These are phyloP conservation scores for Sarocladiaceae sp. DNA, from an alignment of 2,329 filamentous ascomycete genomes.

Conservation along the genomic window DNA sequence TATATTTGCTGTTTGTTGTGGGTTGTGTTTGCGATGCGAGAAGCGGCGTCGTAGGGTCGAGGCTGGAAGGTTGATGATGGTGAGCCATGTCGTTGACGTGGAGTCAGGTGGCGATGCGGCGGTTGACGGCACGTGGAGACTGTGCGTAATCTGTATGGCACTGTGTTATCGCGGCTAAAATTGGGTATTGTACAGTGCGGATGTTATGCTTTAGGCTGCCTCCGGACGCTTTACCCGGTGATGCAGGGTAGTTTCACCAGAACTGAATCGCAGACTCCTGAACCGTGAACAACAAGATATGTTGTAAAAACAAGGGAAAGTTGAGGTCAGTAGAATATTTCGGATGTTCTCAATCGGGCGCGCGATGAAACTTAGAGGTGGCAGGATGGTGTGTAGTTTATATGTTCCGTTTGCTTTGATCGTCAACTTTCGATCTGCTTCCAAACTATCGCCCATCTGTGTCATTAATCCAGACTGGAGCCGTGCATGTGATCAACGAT, in stretches of 20 bases:
- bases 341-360: no score
- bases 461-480: not conserved
- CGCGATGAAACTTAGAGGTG: no score
- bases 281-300: not conserved
- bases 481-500: not conserved
- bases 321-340: no score
- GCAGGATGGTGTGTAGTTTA: no score
- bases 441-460: not conserved
- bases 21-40: constrained; percentile 3
- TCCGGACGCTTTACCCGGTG: constrained; percentile 3
- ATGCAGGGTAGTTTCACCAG: constrained; percentile 1
- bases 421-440: constrained; percentile 8
- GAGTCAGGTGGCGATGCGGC: constrained; percentile 12
- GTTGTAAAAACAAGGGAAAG: not conserved
- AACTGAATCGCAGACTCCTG: not conserved
- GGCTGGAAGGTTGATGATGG: constrained; percentile 7
- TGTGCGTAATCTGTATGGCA: not conserved
- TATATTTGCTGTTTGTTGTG: not conserved
- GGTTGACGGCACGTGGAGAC: not conserved
- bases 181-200: not conserved
- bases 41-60: constrained; percentile 5
- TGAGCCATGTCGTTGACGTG: constrained; percentile 11
- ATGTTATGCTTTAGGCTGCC: constrained; percentile 1
- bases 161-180: not conserved
- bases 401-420: no score